These are phyloP conservation scores for Scheffersomyces titani DNA, from an alignment of 1,139 yeast genomes.

Conservation along the genomic window DNA sequence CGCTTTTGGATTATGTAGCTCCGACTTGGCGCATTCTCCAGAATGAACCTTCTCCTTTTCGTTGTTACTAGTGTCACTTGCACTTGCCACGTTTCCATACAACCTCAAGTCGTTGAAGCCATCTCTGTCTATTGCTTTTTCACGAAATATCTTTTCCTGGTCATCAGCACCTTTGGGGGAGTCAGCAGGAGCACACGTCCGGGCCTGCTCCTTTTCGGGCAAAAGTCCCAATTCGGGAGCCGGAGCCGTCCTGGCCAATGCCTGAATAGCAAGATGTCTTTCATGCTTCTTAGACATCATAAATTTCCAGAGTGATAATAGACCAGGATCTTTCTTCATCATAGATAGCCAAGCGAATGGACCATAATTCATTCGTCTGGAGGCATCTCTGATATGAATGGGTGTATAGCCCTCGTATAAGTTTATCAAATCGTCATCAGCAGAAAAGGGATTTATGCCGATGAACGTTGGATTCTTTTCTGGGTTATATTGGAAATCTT, in stretches of 20 bases:
- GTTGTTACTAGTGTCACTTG: conserved; percentile 2
- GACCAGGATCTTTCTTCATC: conserved; percentile 16
- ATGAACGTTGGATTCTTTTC: conserved; percentile 15
- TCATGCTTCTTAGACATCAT: conserved; percentile 4
- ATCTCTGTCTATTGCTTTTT: conserved; percentile 29
- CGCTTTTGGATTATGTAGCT: background rate
- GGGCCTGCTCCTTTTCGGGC: conserved; percentile 5
- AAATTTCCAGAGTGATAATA: conserved; percentile 15
- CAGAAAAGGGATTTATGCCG: conserved; percentile 28
- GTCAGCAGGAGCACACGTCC: conserved; percentile 2
- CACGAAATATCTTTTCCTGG: conserved; percentile 19
- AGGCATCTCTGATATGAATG: conserved; percentile 21
- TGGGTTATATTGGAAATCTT: conserved; percentile 1
- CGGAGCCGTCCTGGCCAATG: background rate
- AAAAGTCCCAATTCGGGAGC: background rate
- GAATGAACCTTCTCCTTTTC: background rate
- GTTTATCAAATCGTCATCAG: conserved; percentile 15
- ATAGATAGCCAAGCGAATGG: conserved; percentile 42
- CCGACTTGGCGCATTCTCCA: background rate
- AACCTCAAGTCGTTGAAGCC: conserved; percentile 30
- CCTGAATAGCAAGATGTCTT: background rate
- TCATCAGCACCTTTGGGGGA: conserved; percentile 4
- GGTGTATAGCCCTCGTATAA: conserved; percentile 25
- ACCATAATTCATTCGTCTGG: conserved; percentile 16
- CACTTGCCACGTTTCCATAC: conserved; percentile 18